These are phyloP conservation scores for Skeletonema grethae DNA, from an alignment of 108 stramenopile genomes.

Conservation along the genomic window DNA sequence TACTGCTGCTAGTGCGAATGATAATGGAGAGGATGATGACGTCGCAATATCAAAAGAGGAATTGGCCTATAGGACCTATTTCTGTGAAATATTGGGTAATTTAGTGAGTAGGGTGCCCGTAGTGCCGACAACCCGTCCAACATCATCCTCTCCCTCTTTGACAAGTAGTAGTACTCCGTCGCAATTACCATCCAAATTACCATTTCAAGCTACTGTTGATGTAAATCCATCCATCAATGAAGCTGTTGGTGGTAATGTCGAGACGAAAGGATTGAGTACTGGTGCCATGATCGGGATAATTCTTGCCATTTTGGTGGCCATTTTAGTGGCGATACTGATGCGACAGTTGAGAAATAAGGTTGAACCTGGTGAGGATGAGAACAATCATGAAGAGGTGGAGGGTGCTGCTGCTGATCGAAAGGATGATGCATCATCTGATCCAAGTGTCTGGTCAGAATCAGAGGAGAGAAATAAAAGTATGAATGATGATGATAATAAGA, in stretches of 20 bases:
- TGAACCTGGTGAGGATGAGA: background rate
- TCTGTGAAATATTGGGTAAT: background rate
- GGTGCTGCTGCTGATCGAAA: background rate
- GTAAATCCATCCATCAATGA: background rate
- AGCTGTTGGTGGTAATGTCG: background rate
- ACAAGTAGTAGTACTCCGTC: background rate
- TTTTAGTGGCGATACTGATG: background rate
- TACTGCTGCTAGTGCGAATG: too few relatives aligned
- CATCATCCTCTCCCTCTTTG: background rate
- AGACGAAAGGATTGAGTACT: background rate
- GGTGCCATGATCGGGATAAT: background rate
- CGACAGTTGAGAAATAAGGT: background rate
- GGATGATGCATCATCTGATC: background rate
- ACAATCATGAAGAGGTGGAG: background rate
- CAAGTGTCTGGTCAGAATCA: conserved; percentile 2
- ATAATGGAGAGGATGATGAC: too few relatives aligned
- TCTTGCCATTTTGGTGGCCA: background rate
- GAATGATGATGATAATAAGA: background rate
- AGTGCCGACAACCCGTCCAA: background rate
- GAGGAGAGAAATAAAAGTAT: background rate
- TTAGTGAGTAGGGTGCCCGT: background rate
- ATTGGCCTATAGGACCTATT: background rate
- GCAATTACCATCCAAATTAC: background rate
- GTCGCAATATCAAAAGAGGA: background rate
- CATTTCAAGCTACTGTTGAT: background rate